These are phyloP conservation scores for Tremella fuciformis DNA, from an alignment of 768 basidiomycete species.

Conservation along the genomic window DNA sequence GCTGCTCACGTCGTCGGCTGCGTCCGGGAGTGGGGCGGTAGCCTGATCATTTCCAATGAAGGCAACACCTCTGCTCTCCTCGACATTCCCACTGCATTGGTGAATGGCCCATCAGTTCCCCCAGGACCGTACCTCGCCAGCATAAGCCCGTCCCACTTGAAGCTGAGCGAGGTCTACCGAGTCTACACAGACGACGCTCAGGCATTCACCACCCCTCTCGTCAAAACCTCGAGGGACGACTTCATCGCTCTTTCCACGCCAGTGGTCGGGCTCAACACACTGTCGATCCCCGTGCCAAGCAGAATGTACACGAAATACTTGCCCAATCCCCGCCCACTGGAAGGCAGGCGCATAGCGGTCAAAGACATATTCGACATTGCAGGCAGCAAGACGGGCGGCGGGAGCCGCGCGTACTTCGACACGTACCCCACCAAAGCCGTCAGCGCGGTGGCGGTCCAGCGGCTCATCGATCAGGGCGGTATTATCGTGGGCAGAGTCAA, in stretches of 20 bases:
- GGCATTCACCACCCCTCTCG: slow-evolving; percentile 32
- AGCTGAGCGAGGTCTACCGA: slow-evolving; percentile 36
- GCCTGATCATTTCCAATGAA: slow-evolving; percentile 26
- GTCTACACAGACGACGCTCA: slow-evolving; percentile 36
- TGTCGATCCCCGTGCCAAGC: slow-evolving; percentile 58
- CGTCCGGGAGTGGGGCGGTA: slow-evolving; percentile 19
- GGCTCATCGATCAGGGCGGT: slow-evolving; percentile 57
- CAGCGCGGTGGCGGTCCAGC: slow-evolving; percentile 57
- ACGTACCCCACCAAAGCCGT: slow-evolving; percentile 52
- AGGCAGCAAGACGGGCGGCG: slow-evolving; percentile 53
- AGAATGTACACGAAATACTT: slow-evolving; percentile 52
- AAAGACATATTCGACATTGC: slow-evolving; percentile 57
- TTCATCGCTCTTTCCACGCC: slow-evolving; percentile 24
- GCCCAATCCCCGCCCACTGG: slow-evolving; percentile 51
- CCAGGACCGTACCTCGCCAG: slow-evolving; percentile 36
- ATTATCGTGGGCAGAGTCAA: slow-evolving; percentile 59
- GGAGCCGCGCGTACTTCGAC: slow-evolving; percentile 52
- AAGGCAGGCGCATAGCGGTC: slow-evolving; percentile 58
- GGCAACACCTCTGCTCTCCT: slow-evolving; percentile 23
- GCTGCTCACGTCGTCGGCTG: slow-evolving; percentile 19
- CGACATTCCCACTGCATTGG: slow-evolving; percentile 21
- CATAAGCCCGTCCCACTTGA: slow-evolving; percentile 8
- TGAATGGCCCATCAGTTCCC: slow-evolving; percentile 21
- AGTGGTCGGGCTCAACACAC: slow-evolving; percentile 28
- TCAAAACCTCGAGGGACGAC: slow-evolving; percentile 15